These are phyloP conservation scores for Backusella liffmaniae DNA, from an alignment of 192 early-diverging fungal genomes.

Conservation along the genomic window DNA sequence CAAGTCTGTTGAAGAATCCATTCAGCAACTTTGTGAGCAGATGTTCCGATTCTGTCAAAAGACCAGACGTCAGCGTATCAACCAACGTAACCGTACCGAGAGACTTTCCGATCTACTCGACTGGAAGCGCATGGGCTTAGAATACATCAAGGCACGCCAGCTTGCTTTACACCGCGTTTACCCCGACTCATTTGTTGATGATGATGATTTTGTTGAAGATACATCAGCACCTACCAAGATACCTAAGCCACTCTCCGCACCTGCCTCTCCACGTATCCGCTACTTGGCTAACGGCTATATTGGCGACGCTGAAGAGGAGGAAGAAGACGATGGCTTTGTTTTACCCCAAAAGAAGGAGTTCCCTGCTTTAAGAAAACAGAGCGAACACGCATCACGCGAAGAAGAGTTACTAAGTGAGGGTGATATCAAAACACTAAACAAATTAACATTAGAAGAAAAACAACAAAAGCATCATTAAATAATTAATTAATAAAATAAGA, in stretches of 20 bases:
- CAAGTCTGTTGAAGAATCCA: conserved; percentile 90
- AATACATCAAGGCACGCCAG: conserved; percentile 98
- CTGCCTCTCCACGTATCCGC: conserved; percentile 74
- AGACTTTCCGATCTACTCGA: conserved; percentile 93
- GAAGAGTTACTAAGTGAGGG: conserved; percentile 43
- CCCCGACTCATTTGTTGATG: conserved; percentile 81
- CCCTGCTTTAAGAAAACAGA: conserved; percentile 19
- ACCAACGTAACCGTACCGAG: conserved; percentile 97
- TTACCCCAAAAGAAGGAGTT: conserved; percentile 34
- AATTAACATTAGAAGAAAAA: conserved; percentile 32
- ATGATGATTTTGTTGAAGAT: conserved; percentile 56
- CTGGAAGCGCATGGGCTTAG: conserved; percentile 98
- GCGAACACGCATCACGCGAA: conserved; percentile 22
- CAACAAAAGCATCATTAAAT: conserved; percentile 22
- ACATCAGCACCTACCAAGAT: conserved; percentile 71
- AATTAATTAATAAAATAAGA: neutral
- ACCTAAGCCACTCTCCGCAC: conserved; percentile 87
- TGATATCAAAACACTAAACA: conserved; percentile 40
- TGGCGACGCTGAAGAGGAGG: conserved; percentile 35
- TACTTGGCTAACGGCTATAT: conserved; percentile 19
- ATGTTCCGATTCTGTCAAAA: conserved; percentile 97
- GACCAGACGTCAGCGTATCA: conserved; percentile 94
- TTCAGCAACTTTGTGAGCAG: conserved; percentile 79
- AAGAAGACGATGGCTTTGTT: conserved; percentile 38
- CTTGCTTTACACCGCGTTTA: conserved; percentile 87